A percentile compares a stretch with the other conserved stretches of the same genome.
phyloP scores from a whole-genome alignment of 1,284 basidiomycete species.

The Ustilago hordei region DNA sequence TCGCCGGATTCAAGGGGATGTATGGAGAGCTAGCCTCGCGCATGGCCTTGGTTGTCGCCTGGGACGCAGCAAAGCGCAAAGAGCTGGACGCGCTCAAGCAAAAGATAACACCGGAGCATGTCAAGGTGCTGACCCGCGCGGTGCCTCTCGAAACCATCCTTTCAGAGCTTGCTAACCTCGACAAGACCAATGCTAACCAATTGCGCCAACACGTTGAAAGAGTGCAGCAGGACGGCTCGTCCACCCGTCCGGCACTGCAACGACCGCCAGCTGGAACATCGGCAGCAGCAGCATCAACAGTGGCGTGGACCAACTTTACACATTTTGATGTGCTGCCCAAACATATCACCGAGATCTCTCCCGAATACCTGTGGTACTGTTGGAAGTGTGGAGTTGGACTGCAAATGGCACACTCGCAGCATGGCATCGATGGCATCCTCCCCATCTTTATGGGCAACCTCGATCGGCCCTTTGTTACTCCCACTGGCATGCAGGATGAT shows the following conservation, averaged over 20 bases:
- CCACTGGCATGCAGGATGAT: not conserved
- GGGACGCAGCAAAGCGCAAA: constrained; percentile 21
- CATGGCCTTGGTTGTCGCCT: constrained; percentile 11
- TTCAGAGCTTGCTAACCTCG: not conserved
- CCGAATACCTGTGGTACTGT: constrained; percentile 33
- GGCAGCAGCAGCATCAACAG: too few species aligned
- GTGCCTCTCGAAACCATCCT: constrained; percentile 11
- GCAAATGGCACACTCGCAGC: constrained; percentile 12
- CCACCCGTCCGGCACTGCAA: too few species aligned
- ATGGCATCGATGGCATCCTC: constrained; percentile 29
- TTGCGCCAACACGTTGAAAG: not conserved
- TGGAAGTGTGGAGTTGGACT: constrained; percentile 36
- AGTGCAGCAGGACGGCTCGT: not conserved
- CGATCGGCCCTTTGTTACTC: constrained; percentile 2
- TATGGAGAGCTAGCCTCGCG: constrained; percentile 20
- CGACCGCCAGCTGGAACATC: not conserved
- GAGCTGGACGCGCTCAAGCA: not conserved
- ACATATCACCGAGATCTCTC: constrained; percentile 8
- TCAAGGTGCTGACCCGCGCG: not conserved
- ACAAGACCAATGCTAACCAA: not conserved
- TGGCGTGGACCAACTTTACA: constrained; percentile 20
- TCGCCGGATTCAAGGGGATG: constrained; percentile 4
- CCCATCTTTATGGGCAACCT: constrained; percentile 27
- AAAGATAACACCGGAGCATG: not conserved
- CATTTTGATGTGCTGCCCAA: constrained; percentile 28